phyloP scores from a whole-genome alignment of 2,329 filamentous ascomycete species.

The Claviceps africana region DNA sequence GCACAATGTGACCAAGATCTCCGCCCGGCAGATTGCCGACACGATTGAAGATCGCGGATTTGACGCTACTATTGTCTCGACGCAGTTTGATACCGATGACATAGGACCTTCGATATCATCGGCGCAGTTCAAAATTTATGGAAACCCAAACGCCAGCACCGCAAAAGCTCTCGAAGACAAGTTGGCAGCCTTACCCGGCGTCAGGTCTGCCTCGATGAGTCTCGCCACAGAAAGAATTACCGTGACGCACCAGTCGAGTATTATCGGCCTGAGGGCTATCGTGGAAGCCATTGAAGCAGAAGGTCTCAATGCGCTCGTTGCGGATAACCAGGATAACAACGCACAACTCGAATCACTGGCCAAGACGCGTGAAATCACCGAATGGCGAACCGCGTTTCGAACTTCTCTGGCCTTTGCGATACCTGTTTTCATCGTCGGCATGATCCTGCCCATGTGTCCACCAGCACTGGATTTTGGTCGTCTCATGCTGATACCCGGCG shows the following conservation, averaged over 20 bases:
- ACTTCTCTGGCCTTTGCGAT: conserved; percentile 69
- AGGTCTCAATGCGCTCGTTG: conserved; percentile 78
- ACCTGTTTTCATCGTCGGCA: conserved; percentile 83
- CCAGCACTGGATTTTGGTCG: conserved; percentile 64
- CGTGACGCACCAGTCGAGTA: conserved; percentile 55
- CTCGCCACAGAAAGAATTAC: conserved; percentile 60
- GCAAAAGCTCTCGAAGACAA: conserved; percentile 58
- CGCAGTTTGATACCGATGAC: conserved; percentile 45
- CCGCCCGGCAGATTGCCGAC: conserved; percentile 60
- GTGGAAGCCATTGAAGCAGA: conserved; percentile 71
- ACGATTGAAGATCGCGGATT: conserved; percentile 86
- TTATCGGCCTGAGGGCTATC: conserved; percentile 66
- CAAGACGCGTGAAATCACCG: conserved; percentile 90
- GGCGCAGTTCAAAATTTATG: conserved; percentile 73
- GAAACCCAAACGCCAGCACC: conserved; percentile 55
- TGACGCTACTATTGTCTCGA: conserved; percentile 70
- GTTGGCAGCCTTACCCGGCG: conserved; percentile 51
- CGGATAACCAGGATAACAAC: conserved; percentile 89
- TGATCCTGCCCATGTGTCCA: conserved; percentile 82
- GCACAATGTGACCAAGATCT: conserved; percentile 60
- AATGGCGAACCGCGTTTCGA: conserved; percentile 75
- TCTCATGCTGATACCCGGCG: conserved; percentile 51
- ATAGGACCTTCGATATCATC: conserved; percentile 42
- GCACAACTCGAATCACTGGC: conserved; percentile 90
- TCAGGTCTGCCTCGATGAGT: conserved; percentile 60